A percentile compares a stretch with the other conserved stretches of the same genome.
Evolutionary conservation across 345 rosid species (phyloP).

Genomic region (Ricinus communis): DNA sequence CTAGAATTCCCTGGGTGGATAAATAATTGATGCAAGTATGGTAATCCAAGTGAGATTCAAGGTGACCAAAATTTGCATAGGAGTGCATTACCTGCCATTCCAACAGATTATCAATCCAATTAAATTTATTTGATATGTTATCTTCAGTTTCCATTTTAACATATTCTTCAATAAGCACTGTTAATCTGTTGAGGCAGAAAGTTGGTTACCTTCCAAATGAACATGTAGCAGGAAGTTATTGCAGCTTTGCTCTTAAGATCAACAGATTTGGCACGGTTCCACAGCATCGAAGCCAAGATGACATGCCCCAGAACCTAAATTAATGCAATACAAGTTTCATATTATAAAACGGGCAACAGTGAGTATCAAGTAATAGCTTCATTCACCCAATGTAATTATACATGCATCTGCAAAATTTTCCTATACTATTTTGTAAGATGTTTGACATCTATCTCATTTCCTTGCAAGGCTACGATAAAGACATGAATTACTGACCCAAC

Average conservation of each 20-base stretch:
- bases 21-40: neutral
- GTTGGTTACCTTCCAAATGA: conserved; percentile 83
- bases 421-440: neutral
- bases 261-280: conserved; percentile 73
- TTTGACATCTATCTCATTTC: neutral
- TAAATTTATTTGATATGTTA: too few species aligned
- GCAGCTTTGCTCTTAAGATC: conserved; percentile 73
- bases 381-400: neutral
- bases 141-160: neutral
- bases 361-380: neutral
- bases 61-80: neutral
- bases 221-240: conserved; percentile 91
- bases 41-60: neutral
- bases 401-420: neutral
- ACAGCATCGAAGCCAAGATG: conserved; percentile 53
- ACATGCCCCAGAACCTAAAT: conserved; percentile 73
- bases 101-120: neutral
- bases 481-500: too few species aligned
- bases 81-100: neutral
- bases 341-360: neutral
- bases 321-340: conserved; percentile 2
- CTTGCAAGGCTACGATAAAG: too few species aligned
- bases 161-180: neutral
- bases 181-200: neutral
- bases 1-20: too few species aligned